Evolutionary conservation across 2,329 filamentous ascomycete genomes (phyloP).

Genomic region (Colletotrichum shisoi): DNA sequence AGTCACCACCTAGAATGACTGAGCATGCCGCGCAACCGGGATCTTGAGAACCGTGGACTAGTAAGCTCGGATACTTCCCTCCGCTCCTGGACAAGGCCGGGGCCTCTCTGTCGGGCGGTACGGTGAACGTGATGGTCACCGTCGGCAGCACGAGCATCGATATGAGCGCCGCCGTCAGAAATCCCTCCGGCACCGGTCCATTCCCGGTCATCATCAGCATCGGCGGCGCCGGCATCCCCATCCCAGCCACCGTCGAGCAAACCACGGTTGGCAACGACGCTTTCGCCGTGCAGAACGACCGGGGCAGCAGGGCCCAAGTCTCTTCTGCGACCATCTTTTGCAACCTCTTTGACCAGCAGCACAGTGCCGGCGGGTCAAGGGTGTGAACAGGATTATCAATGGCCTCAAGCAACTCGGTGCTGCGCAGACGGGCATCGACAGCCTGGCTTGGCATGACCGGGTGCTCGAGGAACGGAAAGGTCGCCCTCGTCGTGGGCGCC

Average conservation of each 20-base stretch:
- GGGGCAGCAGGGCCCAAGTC: constrained; percentile 60
- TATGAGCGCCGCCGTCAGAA: constrained; percentile 55
- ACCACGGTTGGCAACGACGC: constrained; percentile 68
- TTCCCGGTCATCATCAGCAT: constrained; percentile 67
- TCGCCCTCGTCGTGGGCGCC: constrained; percentile 68
- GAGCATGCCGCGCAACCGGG: constrained; percentile 58
- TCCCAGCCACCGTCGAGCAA: constrained; percentile 62
- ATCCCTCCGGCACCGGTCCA: constrained; percentile 54
- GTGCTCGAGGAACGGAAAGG: constrained; percentile 71
- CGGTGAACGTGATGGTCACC: constrained; percentile 55
- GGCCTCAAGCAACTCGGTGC: constrained; percentile 61
- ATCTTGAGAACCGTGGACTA: constrained; percentile 59
- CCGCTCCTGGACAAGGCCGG: constrained; percentile 56
- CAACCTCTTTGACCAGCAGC: constrained; percentile 63
- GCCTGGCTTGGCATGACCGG: constrained; percentile 65
- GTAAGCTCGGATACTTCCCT: constrained; percentile 60
- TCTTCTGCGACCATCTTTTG: constrained; percentile 68
- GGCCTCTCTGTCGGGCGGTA: constrained; percentile 54
- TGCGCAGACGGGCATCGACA: constrained; percentile 58
- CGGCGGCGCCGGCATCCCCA: constrained; percentile 62
- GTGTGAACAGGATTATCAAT: constrained; percentile 67
- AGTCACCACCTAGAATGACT: constrained; percentile 57
- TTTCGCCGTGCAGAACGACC: constrained; percentile 60
- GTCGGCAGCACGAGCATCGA: constrained; percentile 56
- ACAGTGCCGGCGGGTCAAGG: constrained; percentile 67